Conservation (phyloP, 768 basidiomycete genomes). For the Tremella fuciformis region DNA sequence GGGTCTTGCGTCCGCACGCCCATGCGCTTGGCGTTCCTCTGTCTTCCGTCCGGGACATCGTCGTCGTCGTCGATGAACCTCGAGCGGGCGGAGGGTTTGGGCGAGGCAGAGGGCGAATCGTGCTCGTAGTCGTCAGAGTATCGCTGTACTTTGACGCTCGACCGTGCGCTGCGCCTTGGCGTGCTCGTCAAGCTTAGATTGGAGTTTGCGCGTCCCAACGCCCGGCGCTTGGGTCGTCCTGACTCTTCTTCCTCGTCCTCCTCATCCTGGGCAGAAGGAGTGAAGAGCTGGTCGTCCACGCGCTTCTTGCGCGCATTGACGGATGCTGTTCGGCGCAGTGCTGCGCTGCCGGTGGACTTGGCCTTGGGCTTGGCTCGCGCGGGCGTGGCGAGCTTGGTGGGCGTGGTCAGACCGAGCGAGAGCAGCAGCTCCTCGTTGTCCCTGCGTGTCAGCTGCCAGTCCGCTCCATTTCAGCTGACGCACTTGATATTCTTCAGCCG, state of each 20-base stretch:
- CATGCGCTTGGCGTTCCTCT: slow-evolving; percentile 38
- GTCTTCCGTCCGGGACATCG: slow-evolving; percentile 36
- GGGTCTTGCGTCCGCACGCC: slow-evolving; percentile 48
- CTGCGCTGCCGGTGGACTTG: background rate
- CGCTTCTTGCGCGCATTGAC: slow-evolving; percentile 1
- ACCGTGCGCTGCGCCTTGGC: slow-evolving; percentile 1
- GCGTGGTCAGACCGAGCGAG: slow-evolving; percentile 33
- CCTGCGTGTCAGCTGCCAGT: slow-evolving; percentile 5
- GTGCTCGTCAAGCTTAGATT: background rate
- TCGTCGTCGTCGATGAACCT: slow-evolving; percentile 18
- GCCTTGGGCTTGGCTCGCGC: slow-evolving; percentile 1
- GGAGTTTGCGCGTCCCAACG: background rate
- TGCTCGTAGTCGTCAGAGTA: background rate
- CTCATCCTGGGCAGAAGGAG: background rate
- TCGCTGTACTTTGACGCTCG: background rate
- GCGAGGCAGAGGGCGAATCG: slow-evolving; percentile 1
- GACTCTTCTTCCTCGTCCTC: background rate
- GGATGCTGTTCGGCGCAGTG: background rate
- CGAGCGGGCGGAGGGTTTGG: too few species aligned
- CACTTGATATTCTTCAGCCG: slow-evolving; percentile 37
- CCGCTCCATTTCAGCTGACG: slow-evolving; percentile 5
- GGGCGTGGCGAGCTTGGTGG: slow-evolving; percentile 7
- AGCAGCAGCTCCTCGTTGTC: slow-evolving; percentile 41
- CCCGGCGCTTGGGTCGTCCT: background rate
- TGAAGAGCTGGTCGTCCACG: background rate